These are phyloP conservation scores for Grosmannia serpens DNA, from an alignment of 2,329 filamentous ascomycete species.

Conservation along the genomic window DNA sequence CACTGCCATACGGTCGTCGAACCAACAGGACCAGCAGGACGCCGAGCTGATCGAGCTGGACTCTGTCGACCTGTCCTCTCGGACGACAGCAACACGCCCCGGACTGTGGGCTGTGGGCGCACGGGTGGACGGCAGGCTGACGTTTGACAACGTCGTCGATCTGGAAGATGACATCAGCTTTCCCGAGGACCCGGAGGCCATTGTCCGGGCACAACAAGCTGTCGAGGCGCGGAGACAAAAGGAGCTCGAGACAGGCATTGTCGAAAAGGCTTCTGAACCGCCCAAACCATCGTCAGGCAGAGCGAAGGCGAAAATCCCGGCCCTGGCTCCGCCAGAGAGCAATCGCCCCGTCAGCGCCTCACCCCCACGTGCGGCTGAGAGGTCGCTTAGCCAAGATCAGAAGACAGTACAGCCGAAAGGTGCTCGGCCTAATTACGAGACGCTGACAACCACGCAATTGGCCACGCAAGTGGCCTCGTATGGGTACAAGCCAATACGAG, in stretches of 20 bases:
- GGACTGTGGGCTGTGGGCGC: conserved; percentile 37
- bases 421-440: conserved; percentile 43
- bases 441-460: conserved; percentile 52
- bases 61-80: conserved; percentile 1
- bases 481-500: conserved; percentile 63
- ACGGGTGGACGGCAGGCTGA: conserved; percentile 50
- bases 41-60: neutral
- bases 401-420: neutral
- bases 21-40: conserved; percentile 24
- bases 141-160: conserved; percentile 52
- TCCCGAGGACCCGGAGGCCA: conserved; percentile 13
- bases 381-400: no score
- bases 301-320: neutral
- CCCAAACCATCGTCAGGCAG: neutral
- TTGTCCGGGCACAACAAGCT: neutral
- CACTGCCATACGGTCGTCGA: conserved; percentile 48
- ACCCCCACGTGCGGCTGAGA: neutral
- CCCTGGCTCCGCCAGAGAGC: neutral
- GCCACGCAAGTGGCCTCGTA: conserved; percentile 50
- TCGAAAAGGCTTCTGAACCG: neutral
- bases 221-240: neutral
- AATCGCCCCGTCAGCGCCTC: neutral
- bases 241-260: neutral
- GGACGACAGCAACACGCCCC: neutral
- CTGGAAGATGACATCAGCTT: conserved; percentile 33